Evolutionary conservation across 228 moss, liverwort and hornwort genomes (phyloP), one percentile per base, ranked within the genome.

Genomic region (Sphagnum magellanicum): DNA sequence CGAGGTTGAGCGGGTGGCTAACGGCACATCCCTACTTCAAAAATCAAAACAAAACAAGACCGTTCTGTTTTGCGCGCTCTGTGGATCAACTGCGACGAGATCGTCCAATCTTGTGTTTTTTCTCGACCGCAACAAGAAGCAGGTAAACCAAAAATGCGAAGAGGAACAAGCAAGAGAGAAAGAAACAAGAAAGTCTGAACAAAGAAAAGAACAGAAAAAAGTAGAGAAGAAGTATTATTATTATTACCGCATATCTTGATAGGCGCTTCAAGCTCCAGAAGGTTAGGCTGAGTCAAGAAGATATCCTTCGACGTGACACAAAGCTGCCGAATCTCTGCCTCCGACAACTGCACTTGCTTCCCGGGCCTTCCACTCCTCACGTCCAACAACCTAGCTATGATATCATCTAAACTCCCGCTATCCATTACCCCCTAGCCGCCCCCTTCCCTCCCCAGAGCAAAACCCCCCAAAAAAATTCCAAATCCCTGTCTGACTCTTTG

Each of bases 221-320:
- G 59, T n/a, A 59, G 48, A 6, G 16, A 17, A 64, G 46, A 17
- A 64, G 46, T 32, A 32, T 32, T 32, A 3, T 32, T 32, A 32
- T 32, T 32, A 32, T 50, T 80, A 84, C 87, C 87, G 72, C 87
- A 87, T 58, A 87, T 83, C 74, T 87, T 83, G 70, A 87, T 81
- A 14, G 87, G 87, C 63, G 87, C 87, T 76, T 87, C 87, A 8
- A 87, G 83, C 79, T 87, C 87, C 12, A 87, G 79, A 6, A 87
- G 79, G 78, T 83, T 87, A 48, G 87, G 87, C 70, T 87, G 87
- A 12, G 78, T 67, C 73, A 87, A 74, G 81, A 87, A 83, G 68
- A 83, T 79, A 16, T 83, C 79, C 59, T 83, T 83, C 4, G 87
- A 87, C 6, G 76, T 78, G 57, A 81, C 16, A 75, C 87, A 87